Evolutionary conservation across 768 basidiomycete species (phyloP).

Genomic region (Rhizopogon roseolus): DNA sequence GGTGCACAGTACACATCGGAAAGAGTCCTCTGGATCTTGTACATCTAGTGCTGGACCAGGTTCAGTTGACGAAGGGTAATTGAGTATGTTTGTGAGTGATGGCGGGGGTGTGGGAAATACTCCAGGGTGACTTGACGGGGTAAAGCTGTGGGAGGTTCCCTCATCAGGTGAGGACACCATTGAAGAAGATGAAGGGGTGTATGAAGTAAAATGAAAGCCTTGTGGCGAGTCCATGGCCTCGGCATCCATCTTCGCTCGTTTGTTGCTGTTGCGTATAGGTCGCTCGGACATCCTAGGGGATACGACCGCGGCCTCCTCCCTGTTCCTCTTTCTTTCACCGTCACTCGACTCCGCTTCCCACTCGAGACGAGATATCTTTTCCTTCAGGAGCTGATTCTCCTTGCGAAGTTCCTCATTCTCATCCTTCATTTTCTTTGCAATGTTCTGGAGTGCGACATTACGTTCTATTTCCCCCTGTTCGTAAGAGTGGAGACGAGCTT

Average conservation of each 20-base stretch:
- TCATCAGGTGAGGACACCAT: constrained; percentile 50
- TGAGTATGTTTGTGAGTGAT: constrained; percentile 28
- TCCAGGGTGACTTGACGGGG: constrained; percentile 21
- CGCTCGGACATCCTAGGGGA: constrained; percentile 20
- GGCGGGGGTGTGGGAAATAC: constrained; percentile 24
- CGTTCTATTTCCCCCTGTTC: constrained; percentile 91
- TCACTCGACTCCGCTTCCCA: constrained; percentile 26
- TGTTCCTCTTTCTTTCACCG: constrained; percentile 52
- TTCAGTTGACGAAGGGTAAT: constrained; percentile 29
- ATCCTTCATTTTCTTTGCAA: constrained; percentile 81
- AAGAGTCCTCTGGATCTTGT: constrained; percentile 26
- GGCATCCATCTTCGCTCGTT: constrained; percentile 30
- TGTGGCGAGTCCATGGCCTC: constrained; percentile 17
- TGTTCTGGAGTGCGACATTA: constrained; percentile 76
- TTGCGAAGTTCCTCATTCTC: constrained; percentile 73
- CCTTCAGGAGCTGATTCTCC: constrained; percentile 62
- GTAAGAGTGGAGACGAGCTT: constrained; percentile 78
- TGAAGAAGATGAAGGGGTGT: constrained; percentile 38
- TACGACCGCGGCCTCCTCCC: constrained; percentile 45
- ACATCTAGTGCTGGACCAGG: constrained; percentile 28
- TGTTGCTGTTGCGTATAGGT: constrained; percentile 21
- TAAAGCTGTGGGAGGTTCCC: constrained; percentile 22
- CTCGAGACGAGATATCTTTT: constrained; percentile 40
- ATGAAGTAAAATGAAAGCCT: constrained; percentile 17
- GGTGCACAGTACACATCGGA: constrained; percentile 69